Conservation (phyloP, 1,284 basidiomycete species). For the Stygiomarasmius scandens region DNA sequence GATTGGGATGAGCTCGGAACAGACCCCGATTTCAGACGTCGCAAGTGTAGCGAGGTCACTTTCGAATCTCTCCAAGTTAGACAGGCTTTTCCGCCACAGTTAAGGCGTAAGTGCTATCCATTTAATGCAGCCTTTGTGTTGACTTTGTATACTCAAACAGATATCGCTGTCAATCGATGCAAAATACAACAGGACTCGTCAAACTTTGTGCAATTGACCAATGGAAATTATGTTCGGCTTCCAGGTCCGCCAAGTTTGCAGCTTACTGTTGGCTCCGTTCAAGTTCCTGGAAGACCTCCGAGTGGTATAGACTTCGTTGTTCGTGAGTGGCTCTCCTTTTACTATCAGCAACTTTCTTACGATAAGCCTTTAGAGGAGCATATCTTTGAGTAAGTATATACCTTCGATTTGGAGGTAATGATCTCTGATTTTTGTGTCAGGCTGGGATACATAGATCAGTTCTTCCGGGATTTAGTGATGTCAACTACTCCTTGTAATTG, state of each 20-base stretch:
- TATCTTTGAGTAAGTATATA: conserved; percentile 16
- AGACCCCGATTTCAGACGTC: conserved; percentile 9
- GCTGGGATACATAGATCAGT: conserved; percentile 16
- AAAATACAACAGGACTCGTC: too few relatives aligned
- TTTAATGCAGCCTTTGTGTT: not conserved
- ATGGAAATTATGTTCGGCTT: too few relatives aligned
- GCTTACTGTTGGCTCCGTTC: too few relatives aligned
- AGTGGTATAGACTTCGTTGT: not conserved
- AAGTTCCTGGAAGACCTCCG: not conserved
- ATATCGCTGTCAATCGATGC: too few relatives aligned
- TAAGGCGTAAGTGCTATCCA: not conserved
- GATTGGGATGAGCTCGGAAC: conserved; percentile 13
- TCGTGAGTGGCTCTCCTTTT: conserved; percentile 7
- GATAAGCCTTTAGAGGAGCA: conserved; percentile 15
- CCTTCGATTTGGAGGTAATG: not conserved
- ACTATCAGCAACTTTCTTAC: not conserved
- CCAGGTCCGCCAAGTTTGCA: too few relatives aligned
- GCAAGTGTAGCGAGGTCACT: not conserved
- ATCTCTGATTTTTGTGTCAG: not conserved
- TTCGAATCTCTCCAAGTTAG: not conserved
- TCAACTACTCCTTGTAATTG: conserved; percentile 1
- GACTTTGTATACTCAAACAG: too few relatives aligned
- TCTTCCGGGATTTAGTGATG: not conserved
- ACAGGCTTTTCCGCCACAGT: too few relatives aligned
- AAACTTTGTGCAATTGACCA: too few relatives aligned